Conservation (phyloP, 2,329 filamentous ascomycete genomes). For the Fusarium poae region DNA sequence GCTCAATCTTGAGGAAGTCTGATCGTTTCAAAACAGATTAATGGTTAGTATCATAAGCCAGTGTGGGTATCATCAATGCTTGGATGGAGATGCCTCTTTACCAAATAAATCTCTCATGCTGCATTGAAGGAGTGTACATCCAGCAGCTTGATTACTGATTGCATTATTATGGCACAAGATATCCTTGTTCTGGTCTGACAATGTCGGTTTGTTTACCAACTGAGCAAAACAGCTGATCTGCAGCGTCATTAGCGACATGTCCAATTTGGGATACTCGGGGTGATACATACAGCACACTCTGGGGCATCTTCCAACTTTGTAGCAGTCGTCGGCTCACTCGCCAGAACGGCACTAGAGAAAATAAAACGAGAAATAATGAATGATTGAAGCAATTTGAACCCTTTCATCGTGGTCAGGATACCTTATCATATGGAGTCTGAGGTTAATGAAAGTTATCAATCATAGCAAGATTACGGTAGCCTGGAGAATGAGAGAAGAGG, state of each 20-base stretch:
- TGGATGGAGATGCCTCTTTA: background rate
- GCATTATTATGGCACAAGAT: background rate
- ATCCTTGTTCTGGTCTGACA: background rate
- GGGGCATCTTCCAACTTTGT: background rate
- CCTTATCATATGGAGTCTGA: fast-evolving
- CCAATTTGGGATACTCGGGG: fast-evolving
- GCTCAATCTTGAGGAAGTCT: background rate
- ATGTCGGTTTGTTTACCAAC: background rate
- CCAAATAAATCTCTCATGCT: background rate
- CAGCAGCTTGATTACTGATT: fast-evolving
- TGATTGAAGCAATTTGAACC: fast-evolving
- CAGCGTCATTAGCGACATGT: background rate
- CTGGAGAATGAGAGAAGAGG: background rate
- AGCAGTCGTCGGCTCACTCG: background rate
- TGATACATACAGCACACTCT: background rate
- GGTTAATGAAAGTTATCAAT: background rate
- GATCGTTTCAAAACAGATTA: fast-evolving
- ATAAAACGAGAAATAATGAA: no score
- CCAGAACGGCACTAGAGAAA: no score
- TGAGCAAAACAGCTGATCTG: background rate
- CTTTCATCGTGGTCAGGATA: background rate
- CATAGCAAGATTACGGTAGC: background rate
- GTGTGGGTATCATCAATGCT: background rate
- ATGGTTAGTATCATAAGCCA: background rate
- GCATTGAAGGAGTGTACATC: background rate